Evolutionary conservation across 1,284 basidiomycete genomes (phyloP), one percentile per base, ranked within the genome.

Genomic region (Sporisorium reilianum): DNA sequence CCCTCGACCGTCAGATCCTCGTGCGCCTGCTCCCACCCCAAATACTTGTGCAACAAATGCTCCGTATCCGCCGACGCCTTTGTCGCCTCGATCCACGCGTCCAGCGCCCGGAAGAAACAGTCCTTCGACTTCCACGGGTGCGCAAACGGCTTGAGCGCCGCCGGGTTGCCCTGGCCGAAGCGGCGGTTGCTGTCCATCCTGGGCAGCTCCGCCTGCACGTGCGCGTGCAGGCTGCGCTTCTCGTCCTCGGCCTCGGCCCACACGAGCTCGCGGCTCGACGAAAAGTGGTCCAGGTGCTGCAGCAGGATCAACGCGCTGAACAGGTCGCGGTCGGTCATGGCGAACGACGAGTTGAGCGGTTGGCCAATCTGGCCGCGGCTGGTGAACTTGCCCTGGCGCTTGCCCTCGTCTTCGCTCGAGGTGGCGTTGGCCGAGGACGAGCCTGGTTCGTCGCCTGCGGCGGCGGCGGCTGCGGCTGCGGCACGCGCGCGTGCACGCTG

Each of bases 231-330:
- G 20, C 59, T 53, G 41, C 65, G 46, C 54, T 78, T 80, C 50
- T 80, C 78, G 16, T 63, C 71, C 36, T 80, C 77, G 8, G 75
- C 64, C 41, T 80, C 79, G n/a, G 64, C 52, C 80, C 80, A 81
- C n/a, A 80, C 23, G 16, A 78, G 53, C 28, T 71, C 71, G 18
- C 76, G 65, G 18, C 42, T 55, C 16, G 71, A 67, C 14, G 54
- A 63, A 40, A 72, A 51, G 11, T 48, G 49, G 16, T 57, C 56
- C 14, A 66, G 52, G 3, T 65, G 57, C 22, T 62, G 56, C 5
- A 68, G n/a, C 20, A 80, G 52, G 38, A 50, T 34, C 16, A 76
- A 44, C 1, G 65, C 68, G 44, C 70, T 44, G 26, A 64, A 64
- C 18, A 75, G 44, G 32, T 78, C 74, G 20, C 16, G 22, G 22